These are phyloP conservation scores for Sphagnum tenellum DNA, from an alignment of 225 moss, liverwort and hornwort species.

Conservation along the genomic window DNA sequence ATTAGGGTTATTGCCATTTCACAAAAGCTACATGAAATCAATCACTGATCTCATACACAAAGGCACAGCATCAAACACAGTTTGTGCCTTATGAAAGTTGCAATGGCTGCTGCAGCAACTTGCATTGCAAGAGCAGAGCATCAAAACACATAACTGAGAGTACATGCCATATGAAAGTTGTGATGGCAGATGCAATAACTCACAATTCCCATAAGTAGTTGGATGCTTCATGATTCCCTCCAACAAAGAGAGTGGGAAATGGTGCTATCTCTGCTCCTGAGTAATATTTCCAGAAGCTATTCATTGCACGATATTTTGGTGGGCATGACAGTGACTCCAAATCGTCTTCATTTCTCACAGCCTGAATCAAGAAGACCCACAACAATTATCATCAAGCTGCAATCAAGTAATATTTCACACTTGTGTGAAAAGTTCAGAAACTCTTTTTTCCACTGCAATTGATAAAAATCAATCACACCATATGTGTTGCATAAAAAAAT, in stretches of 20 bases:
- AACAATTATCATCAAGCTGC: too few relatives aligned
- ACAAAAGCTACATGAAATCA: too few relatives aligned
- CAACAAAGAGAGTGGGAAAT: conserved; percentile 86
- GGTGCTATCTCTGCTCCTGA: conserved; percentile 71
- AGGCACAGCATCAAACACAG: not conserved
- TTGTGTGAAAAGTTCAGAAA: too few relatives aligned
- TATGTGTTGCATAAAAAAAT: not conserved
- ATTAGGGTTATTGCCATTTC: too few relatives aligned
- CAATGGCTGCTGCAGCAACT: not conserved
- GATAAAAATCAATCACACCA: not conserved
- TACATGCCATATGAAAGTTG: not conserved
- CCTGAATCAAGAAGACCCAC: conserved; percentile 26
- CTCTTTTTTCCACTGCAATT: not conserved
- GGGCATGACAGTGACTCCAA: conserved; percentile 69
- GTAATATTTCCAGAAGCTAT: conserved; percentile 99
- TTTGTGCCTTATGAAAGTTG: not conserved
- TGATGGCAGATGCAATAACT: conserved; percentile 3
- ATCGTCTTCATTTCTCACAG: conserved; percentile 77
- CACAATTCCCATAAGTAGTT: conserved; percentile 77
- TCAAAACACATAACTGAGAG: not conserved
- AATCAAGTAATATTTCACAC: too few relatives aligned
- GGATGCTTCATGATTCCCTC: conserved; percentile 95
- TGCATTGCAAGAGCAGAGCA: not conserved
- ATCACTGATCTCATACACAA: too few relatives aligned
- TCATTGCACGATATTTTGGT: conserved; percentile 62